These are phyloP conservation scores for Hyphodiscus hymeniophilus DNA, from an alignment of 495 filamentous ascomycete genomes.

Conservation along the genomic window DNA sequence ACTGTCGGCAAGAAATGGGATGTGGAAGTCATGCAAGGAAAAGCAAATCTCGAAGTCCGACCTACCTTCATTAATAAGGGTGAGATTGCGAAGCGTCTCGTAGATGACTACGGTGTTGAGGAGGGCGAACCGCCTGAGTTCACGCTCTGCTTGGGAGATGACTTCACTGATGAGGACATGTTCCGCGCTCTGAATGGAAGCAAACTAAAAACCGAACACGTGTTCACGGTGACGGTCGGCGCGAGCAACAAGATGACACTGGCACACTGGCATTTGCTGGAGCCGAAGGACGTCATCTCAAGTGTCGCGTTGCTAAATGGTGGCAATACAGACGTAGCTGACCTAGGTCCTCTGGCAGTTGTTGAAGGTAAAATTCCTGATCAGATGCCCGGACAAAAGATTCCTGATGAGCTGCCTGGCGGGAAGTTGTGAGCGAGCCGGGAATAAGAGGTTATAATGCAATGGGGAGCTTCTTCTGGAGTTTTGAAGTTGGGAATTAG, in stretches of 20 bases:
- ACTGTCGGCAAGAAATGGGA: constrained; percentile 70
- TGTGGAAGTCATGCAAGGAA: constrained; percentile 91
- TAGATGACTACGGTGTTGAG: constrained; percentile 51
- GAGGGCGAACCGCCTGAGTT: constrained; percentile 55
- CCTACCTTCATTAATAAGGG: constrained; percentile 97
- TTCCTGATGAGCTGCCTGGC: constrained; percentile 4
- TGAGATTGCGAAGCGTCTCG: constrained; percentile 74
- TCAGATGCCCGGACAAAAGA: background rate
- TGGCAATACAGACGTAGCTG: constrained; percentile 10
- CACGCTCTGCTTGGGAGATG: constrained; percentile 83
- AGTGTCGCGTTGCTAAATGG: constrained; percentile 62
- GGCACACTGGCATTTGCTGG: constrained; percentile 78
- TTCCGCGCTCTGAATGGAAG: constrained; percentile 57
- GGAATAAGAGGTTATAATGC: too few relatives aligned
- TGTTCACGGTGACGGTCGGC: constrained; percentile 85
- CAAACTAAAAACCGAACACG: constrained; percentile 46
- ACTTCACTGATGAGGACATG: constrained; percentile 95
- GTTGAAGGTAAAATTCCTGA: constrained; percentile 20
- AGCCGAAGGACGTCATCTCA: constrained; percentile 79
- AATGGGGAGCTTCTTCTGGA: too few relatives aligned
- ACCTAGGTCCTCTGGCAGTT: constrained; percentile 18
- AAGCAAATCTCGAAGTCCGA: constrained; percentile 92
- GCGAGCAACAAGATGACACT: constrained; percentile 78
- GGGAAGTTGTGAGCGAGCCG: background rate
- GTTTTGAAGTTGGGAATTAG: too few relatives aligned